Percentiles rank a stretch among this genome's conserved stretches.
Conservation (phyloP, 2,329 filamentous ascomycete genomes). For the Penicillium corylophilum region DNA sequence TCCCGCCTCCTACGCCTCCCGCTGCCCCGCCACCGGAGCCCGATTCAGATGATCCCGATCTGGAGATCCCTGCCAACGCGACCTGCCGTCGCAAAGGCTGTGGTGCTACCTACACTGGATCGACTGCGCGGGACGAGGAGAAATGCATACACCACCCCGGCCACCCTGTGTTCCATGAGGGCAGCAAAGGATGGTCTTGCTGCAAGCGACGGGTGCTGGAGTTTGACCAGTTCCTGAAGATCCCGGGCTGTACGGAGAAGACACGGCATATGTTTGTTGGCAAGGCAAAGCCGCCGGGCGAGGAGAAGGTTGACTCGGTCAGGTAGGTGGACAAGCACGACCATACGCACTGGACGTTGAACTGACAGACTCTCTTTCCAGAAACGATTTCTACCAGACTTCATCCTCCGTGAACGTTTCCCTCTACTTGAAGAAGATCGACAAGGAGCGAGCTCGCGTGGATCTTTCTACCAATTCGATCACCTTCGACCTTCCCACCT, state of each 20-base stretch:
- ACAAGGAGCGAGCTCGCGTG: conserved; percentile 74
- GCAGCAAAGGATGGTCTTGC: conserved; percentile 95
- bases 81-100: conserved; percentile 79
- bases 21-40: conserved; percentile 57
- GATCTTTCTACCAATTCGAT: conserved; percentile 64
- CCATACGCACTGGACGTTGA: not conserved
- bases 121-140: conserved; percentile 64
- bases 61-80: conserved; percentile 70
- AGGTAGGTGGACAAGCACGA: conserved; percentile 53
- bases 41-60: conserved; percentile 78
- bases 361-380: conserved; percentile 31
- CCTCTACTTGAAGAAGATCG: conserved; percentile 95
- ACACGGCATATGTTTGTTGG: conserved; percentile 79
- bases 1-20: conserved; percentile 31
- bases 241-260: conserved; percentile 85
- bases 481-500: conserved; percentile 79
- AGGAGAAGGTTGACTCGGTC: conserved; percentile 76
- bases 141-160: conserved; percentile 87
- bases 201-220: conserved; percentile 94
- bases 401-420: conserved; percentile 79
- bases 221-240: conserved; percentile 97
- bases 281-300: conserved; percentile 63
- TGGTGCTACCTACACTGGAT: conserved; percentile 61
- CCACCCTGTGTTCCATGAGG: conserved; percentile 91
- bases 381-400: conserved; percentile 95